phyloP scores from a whole-genome alignment of 2,329 filamentous ascomycete species.

The Neopestalotiopsis rosae region DNA sequence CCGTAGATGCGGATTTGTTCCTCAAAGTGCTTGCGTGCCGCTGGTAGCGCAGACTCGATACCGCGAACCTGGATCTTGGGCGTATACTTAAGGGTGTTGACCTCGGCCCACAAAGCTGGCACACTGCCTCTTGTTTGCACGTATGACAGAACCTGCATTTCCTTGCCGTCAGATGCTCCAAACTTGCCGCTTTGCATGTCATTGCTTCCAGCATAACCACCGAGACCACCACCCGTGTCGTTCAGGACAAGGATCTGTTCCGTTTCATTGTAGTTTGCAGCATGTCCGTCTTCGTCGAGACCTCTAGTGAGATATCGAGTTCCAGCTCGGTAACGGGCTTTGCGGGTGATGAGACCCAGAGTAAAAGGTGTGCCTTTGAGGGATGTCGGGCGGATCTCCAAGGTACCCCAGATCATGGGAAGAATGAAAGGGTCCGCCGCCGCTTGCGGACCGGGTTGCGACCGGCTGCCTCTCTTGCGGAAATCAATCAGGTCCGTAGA shows the following conservation, averaged over 20 bases:
- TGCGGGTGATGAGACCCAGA: constrained; percentile 84
- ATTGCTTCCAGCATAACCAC: constrained; percentile 79
- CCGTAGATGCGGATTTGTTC: constrained; percentile 94
- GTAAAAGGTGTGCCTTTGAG: constrained; percentile 87
- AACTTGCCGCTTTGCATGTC: constrained; percentile 78
- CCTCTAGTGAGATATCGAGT: constrained; percentile 96
- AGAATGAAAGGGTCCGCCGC: constrained; percentile 90
- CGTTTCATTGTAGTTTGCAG: constrained; percentile 99
- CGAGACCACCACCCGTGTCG: constrained; percentile 74
- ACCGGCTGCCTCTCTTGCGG: constrained; percentile 66
- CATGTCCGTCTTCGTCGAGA: constrained; percentile 89
- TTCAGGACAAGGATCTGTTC: constrained; percentile 93
- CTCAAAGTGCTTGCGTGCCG: constrained; percentile 85
- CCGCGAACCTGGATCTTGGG: constrained; percentile 88
- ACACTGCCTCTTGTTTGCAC: constrained; percentile 97
- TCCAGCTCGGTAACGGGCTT: constrained; percentile 86
- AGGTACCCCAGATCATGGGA: constrained; percentile 94
- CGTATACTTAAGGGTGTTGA: constrained; percentile 91
- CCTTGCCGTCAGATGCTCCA: constrained; percentile 64
- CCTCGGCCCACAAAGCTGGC: constrained; percentile 93
- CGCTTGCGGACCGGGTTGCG: constrained; percentile 72
- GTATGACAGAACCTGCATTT: constrained; percentile 90
- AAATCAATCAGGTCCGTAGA: constrained; percentile 93
- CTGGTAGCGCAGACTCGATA: constrained; percentile 78
- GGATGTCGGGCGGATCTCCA: constrained; percentile 85